phyloP scores from a whole-genome alignment of 2,329 filamentous ascomycete genomes.

The Phyllosticta ampelicida region DNA sequence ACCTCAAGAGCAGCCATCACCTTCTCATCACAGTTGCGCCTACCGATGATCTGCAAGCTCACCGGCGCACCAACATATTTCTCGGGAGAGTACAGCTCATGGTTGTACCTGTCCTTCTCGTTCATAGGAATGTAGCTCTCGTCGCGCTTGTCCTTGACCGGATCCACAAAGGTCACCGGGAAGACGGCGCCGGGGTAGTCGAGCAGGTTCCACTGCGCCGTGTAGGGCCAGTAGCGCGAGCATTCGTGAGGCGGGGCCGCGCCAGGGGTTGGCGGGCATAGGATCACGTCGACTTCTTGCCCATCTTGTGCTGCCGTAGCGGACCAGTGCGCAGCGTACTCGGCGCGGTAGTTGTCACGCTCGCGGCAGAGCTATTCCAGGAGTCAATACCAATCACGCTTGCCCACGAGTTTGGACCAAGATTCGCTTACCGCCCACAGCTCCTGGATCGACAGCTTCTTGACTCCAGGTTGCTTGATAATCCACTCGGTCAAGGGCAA shows the following conservation, averaged over 20 bases:
- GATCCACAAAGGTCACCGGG: constrained; percentile 26
- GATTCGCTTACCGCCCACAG: neutral
- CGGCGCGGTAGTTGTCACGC: constrained; percentile 34
- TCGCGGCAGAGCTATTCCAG: constrained; percentile 30
- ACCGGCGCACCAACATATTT: constrained; percentile 42
- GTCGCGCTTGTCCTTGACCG: neutral
- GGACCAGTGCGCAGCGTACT: constrained; percentile 29
- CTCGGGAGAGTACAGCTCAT: constrained; percentile 29
- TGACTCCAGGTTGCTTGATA: neutral
- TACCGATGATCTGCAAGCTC: constrained; percentile 42
- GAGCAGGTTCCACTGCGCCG: constrained; percentile 56
- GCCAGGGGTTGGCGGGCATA: constrained; percentile 41
- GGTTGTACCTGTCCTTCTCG: constrained; percentile 30
- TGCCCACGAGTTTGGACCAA: neutral
- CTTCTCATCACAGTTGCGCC: constrained; percentile 46
- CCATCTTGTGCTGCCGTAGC: constrained; percentile 31
- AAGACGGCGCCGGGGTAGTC: constrained; percentile 55
- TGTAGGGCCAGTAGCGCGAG: constrained; percentile 54
- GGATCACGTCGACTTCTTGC: constrained; percentile 45
- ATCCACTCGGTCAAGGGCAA: constrained; percentile 43
- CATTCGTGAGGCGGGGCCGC: constrained; percentile 34
- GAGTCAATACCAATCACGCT: constrained; percentile 19
- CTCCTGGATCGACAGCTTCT: neutral
- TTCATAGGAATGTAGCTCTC: constrained; percentile 23
- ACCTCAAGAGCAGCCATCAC: constrained; percentile 29